Conservation (phyloP, 164 flowering plant species). For the Magnolia kwangsiensis region DNA sequence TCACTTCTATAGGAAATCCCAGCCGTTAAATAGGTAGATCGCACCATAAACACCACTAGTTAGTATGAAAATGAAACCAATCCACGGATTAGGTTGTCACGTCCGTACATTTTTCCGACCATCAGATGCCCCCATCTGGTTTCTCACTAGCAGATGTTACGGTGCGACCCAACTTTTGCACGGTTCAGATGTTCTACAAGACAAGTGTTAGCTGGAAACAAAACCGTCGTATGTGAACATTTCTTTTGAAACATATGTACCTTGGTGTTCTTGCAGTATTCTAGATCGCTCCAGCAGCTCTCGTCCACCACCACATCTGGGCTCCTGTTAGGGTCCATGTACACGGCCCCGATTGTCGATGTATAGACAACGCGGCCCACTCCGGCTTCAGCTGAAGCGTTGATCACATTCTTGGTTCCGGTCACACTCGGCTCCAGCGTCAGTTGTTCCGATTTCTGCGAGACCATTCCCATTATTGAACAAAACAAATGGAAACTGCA, state of each 20-base stretch:
- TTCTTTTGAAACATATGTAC: conserved; percentile 20
- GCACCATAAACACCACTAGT: too few species aligned
- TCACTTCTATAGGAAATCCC: too few species aligned
- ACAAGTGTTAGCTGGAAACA: too few species aligned
- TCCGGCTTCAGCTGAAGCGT: conserved; percentile 72
- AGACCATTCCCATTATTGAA: background rate
- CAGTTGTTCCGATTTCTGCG: conserved; percentile 33
- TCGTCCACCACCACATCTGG: conserved; percentile 83
- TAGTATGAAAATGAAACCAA: too few species aligned
- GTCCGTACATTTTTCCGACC: background rate
- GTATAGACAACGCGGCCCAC: conserved; percentile 84
- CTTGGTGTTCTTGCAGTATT: conserved; percentile 92
- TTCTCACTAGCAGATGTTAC: too few species aligned
- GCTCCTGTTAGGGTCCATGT: conserved; percentile 79
- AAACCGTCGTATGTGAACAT: background rate
- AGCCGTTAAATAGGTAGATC: too few species aligned
- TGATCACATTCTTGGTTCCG: conserved; percentile 75
- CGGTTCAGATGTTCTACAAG: too few species aligned
- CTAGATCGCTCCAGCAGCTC: conserved; percentile 94
- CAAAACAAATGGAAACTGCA: background rate
- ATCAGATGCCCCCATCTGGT: background rate
- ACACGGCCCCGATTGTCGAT: conserved; percentile 85
- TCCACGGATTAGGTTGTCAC: background rate
- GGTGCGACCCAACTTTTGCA: background rate
- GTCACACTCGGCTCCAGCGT: conserved; percentile 82